These are phyloP conservation scores for Coemansia sp. DNA, from an alignment of 192 early-diverging fungal genomes.

Conservation along the genomic window DNA sequence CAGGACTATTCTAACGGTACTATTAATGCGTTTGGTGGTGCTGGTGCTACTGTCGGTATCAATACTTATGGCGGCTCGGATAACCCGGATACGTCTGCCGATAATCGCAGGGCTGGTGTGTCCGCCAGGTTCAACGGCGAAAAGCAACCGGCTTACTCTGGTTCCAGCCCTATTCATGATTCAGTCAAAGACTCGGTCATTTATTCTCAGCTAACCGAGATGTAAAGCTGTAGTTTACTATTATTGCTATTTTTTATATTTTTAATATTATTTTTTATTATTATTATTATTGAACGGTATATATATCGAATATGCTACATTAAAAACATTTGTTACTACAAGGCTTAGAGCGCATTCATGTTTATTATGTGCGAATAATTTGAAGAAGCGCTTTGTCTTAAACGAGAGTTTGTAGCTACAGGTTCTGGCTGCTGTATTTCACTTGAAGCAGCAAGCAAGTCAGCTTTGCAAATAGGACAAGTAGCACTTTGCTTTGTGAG, in stretches of 20 bases:
- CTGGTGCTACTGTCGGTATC: conserved; percentile 30
- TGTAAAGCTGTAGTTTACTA: conserved; percentile 20
- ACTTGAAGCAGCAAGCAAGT: conserved; percentile 17
- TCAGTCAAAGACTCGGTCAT: conserved; percentile 34
- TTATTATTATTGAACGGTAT: no score
- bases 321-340: no score
- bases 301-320: no score
- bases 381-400: no score
- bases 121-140: conserved; percentile 12
- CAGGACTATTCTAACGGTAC: conserved; percentile 51
- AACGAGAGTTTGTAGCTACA: neutral
- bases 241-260: neutral
- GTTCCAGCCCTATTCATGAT: conserved; percentile 20
- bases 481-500: conserved; percentile 19
- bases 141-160: conserved; percentile 14
- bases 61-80: conserved; percentile 10
- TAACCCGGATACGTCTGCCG: conserved; percentile 7
- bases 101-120: conserved; percentile 12
- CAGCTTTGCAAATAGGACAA: conserved; percentile 28
- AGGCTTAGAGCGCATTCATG: no score
- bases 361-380: no score
- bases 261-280: neutral
- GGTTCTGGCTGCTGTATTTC: conserved; percentile 6
- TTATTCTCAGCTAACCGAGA: conserved; percentile 30
- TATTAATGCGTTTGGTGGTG: conserved; percentile 52